phyloP scores from a whole-genome alignment of 2,329 filamentous ascomycete species.

The Paecilomyces sp. region DNA sequence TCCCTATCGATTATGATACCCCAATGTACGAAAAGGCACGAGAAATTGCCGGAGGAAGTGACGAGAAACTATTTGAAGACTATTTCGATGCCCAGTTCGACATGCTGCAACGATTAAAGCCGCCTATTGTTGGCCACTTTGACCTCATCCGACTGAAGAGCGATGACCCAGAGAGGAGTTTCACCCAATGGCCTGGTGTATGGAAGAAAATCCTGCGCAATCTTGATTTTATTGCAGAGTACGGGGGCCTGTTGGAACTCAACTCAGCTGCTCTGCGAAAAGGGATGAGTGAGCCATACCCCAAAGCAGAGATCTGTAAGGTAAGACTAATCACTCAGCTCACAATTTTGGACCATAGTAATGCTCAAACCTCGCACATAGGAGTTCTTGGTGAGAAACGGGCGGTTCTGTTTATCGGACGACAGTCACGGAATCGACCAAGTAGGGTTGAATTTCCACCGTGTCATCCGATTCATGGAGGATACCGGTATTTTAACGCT shows the following conservation, averaged over 20 bases:
- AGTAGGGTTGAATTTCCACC: slow-evolving; percentile 74
- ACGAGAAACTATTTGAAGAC: slow-evolving; percentile 67
- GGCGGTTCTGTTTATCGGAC: slow-evolving; percentile 84
- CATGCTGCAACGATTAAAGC: slow-evolving; percentile 67
- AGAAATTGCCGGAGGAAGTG: slow-evolving; percentile 49
- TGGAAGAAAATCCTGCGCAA: slow-evolving; percentile 73
- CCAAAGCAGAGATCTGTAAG: slow-evolving; percentile 68
- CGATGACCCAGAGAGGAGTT: slow-evolving; percentile 56
- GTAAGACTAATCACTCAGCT: slow-evolving; percentile 37
- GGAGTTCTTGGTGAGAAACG: slow-evolving; percentile 66
- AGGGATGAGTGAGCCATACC: slow-evolving; percentile 86
- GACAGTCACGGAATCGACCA: slow-evolving; percentile 89
- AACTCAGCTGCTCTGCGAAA: slow-evolving; percentile 85
- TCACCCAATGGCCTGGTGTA: slow-evolving; percentile 54
- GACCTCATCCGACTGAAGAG: slow-evolving; percentile 82
- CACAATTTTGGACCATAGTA: slow-evolving; percentile 2
- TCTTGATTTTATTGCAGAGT: slow-evolving; percentile 59
- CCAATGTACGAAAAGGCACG: slow-evolving; percentile 60
- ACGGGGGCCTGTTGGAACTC: slow-evolving; percentile 80
- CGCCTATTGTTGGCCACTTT: slow-evolving; percentile 84
- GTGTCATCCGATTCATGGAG: slow-evolving; percentile 63
- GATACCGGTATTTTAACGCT: slow-evolving; percentile 32
- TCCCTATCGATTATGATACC: slow-evolving; percentile 83
- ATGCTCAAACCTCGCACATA: slow-evolving; percentile 25
- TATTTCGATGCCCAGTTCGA: slow-evolving; percentile 85